Base-by-base conservation (phyloP, 176 grass and related monocot species). In the Lolium multiflorum region DNA sequence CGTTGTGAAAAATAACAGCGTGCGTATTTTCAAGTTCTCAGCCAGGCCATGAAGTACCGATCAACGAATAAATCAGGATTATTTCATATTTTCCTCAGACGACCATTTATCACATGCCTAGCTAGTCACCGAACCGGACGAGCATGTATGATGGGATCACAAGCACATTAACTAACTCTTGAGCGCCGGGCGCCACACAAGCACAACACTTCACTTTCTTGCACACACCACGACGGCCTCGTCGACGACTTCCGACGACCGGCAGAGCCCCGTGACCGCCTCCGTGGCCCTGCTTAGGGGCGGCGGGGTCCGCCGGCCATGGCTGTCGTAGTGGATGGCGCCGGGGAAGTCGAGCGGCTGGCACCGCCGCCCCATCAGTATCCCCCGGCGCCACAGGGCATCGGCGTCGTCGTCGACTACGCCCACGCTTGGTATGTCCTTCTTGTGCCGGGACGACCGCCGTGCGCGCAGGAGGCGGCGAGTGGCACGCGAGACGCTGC, bases 331-430 rank as follows among this genome's bases (percentile, higher is more conserved):
- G 83, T 94, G 86, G 56, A 94, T 87, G 70, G 38, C 62, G 16
- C 87, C 89, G 1, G 84, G 46, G 87, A 91, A 94, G 76, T 89
- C 60, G 52, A 94, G 83, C 77, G 77, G 91, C 57, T 88, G 54
- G 87, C 85, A 91, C 39, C 90, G 88, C 74, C 83, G 47, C 14
- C 92, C 89, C 87, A 91, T 91, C 74, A 94, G 71, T 66, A 97
- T 94, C 82, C 80, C 47, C 79, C 86, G 83, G 21, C 85, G 84
- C 92, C 95, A 93, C 60, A 94, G 72, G 21, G 18, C 81, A 5
- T 74, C 57, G 54, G 62, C 41, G 60, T 63, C 20, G 4, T 68
- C 81, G 3, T 76, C 83, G 6, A 46, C 67, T 7, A 31, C 43
- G 64, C 35, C 35, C 20, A 20, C 73, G 8, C 12, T 9, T 18